Base-by-base conservation (phyloP, 2,329 filamentous ascomycete species). In the Chrysoporthe puriensis region DNA sequence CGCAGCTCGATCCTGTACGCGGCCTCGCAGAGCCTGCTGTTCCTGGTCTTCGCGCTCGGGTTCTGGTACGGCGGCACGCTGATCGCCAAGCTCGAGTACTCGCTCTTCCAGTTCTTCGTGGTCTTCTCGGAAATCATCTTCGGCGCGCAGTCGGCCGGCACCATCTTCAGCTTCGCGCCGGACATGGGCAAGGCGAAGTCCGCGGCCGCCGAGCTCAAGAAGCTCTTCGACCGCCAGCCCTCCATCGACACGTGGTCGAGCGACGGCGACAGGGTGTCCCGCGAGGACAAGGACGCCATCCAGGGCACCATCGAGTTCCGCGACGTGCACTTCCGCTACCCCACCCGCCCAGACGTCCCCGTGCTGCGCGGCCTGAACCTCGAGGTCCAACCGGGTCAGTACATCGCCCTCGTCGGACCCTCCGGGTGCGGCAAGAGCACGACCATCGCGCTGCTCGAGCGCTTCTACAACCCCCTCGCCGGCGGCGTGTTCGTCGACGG, bases 401-500 rank as follows among this genome's bases (percentile, higher is more conserved):
- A 95, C 73, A 86, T 95, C 8, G 96, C 95, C 0, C 86, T 98
- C 2, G 96, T 98, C 9, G 96, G 96, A n/a, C 91, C 95, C 0
- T 96, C 91, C 58, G 95, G 96, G 2, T 97, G 94, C 75, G 96
- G 96, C 67, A 98, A 99, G 82, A 93, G 90, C 62, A 98, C 96
- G 0, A 96, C 94, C 0, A 97, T 98, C 76, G 91, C 93, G 3
- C 85, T 98, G 4, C 83, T 98, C 43, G 95, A 98, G 77, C 91
- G 96, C 44, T 98, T 98, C 82, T 98, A 98, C 76, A 94, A 98
- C 73, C 92, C 94, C 0, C 84, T 96, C 0, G 85, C 88, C 0
- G 96, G 96, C 14, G 89, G 89, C 16, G 85, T 99, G 44, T 92
- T 88, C 68, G 84, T 98, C 21, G 95, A 98, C 74, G 93, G 90